Base-by-base conservation (phyloP, 768 basidiomycete species). In the Roridomyces roridus region DNA sequence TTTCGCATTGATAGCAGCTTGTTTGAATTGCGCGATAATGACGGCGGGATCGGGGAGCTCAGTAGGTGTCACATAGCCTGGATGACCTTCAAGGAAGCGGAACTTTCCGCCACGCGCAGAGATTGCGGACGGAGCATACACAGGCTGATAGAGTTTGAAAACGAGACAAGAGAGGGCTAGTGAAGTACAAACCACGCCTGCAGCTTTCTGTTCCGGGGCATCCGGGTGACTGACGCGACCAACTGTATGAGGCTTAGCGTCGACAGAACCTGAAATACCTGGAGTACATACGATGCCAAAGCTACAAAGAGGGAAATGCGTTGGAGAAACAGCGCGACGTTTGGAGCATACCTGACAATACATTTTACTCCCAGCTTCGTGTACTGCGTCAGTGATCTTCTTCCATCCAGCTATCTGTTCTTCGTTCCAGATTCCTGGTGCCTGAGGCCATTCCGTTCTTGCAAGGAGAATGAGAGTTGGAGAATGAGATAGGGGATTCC, bases 341-440 rank as follows among this genome's bases (percentile, higher is more conserved):
- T 5, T 20, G 26, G 9, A 39, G n/a, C 63, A 17, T 43, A 74
- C 74, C 72, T 85, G 84, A 43, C 67, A 63, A 46, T 78, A 80
- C n/a, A 83, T 78, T 15, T 69, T 55, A 6, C 75, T 72, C 9
- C 77, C 80, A 28, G 73, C 77, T 6, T 65, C 64, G 57, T 84
- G 81, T 10, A 85, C 79, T 0, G 72, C 73, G 37, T 78, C 77
- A 2, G 70, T 75, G 42, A 84, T 67, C 46, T 71, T 73, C 63
- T 75, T 80, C 80, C 80, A 82, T 4, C 66, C 79, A n/a, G 60
- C 59, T 15, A 77, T 67, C 51, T 81, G 79, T 29, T 76, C 74
- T 10, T 74, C 60, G 56, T 67, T 75, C 78, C 79, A 80, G 34
- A 81, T 74, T 6, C 80, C 79, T 14, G 80, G 78, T 2, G 37